phyloP scores from a whole-genome alignment of 1,284 basidiomycete species.

The Mycena citricolor region DNA sequence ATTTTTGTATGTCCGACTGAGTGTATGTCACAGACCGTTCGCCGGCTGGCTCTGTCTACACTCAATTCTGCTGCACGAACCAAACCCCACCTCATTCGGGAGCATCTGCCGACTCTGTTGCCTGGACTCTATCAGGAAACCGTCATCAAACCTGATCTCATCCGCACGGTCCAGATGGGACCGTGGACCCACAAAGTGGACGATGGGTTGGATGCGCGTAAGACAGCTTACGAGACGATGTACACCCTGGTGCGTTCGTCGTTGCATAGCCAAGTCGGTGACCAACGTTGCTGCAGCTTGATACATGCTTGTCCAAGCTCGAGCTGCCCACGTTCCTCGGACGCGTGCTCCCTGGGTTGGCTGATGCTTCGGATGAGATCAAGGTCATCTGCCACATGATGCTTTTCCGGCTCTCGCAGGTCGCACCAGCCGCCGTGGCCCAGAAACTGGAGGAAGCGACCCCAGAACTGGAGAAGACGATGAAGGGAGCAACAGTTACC shows the following conservation, averaged over 20 bases:
- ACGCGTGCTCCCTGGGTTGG: constrained; percentile 80
- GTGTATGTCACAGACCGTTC: constrained; percentile 69
- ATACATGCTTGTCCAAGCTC: constrained; percentile 85
- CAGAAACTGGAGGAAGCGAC: constrained; percentile 86
- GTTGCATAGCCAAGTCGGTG: constrained; percentile 4
- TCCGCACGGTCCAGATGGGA: constrained; percentile 95
- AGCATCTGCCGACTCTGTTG: constrained; percentile 76
- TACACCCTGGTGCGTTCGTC: constrained; percentile 83
- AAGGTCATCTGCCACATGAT: constrained; percentile 97
- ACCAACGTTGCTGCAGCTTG: constrained; percentile 53
- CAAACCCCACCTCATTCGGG: constrained; percentile 88
- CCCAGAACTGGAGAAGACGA: constrained; percentile 79
- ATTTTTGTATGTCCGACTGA: too few species aligned
- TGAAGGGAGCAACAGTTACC: constrained; percentile 88
- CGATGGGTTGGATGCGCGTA: constrained; percentile 90
- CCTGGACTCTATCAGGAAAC: constrained; percentile 89
- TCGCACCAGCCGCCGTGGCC: constrained; percentile 79
- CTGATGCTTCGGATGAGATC: constrained; percentile 93
- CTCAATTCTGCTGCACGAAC: constrained; percentile 94
- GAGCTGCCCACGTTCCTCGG: constrained; percentile 85
- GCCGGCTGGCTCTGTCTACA: constrained; percentile 82
- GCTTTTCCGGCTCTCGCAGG: constrained; percentile 85
- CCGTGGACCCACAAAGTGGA: constrained; percentile 97
- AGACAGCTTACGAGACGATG: constrained; percentile 97
- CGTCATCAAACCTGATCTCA: constrained; percentile 74